Percentiles rank a stretch among this genome's conserved stretches.
These are phyloP conservation scores for Plectosphaerella plurivora DNA, from an alignment of 2,329 filamentous ascomycete genomes.

Conservation along the genomic window DNA sequence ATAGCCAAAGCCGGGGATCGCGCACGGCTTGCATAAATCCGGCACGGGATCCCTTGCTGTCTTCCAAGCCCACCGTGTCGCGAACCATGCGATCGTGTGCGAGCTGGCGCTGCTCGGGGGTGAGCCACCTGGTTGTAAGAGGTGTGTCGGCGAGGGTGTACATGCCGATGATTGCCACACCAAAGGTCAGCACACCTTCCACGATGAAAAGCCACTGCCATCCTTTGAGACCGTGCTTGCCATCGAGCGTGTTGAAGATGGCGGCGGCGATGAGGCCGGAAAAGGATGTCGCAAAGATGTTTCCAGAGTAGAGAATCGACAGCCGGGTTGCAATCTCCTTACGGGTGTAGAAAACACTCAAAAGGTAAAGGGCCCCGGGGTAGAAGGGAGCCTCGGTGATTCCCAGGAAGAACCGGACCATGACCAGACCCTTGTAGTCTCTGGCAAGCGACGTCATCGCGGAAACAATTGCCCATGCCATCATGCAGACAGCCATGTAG, in stretches of 20 bases:
- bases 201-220: constrained; percentile 30
- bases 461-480: constrained; percentile 34
- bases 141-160: constrained; percentile 31
- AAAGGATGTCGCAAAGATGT: constrained; percentile 30
- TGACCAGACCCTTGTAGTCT: constrained; percentile 35
- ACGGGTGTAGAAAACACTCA: constrained; percentile 51
- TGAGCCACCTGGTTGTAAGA: constrained; percentile 29
- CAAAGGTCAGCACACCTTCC: constrained; percentile 22
- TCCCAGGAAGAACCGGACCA: constrained; percentile 35
- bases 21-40: constrained; percentile 18
- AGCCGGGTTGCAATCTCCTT: constrained; percentile 39
- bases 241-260: constrained; percentile 28
- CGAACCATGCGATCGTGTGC: constrained; percentile 33
- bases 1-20: constrained; percentile 21
- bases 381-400: constrained; percentile 35
- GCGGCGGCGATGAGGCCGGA: constrained; percentile 38
- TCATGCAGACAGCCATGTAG: constrained; percentile 27
- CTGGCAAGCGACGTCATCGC: constrained; percentile 35
- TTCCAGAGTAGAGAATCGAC: constrained; percentile 39
- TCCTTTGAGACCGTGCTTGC: constrained; percentile 17
- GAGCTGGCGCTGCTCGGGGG: constrained; percentile 30
- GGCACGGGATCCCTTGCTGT: constrained; percentile 31
- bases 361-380: constrained; percentile 29
- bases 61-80: constrained; percentile 20
- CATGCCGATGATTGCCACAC: constrained; percentile 22